A percentile compares a stretch with the other conserved stretches of the same genome.
These are phyloP conservation scores for Anastatica hierochuntica DNA, from an alignment of 345 rosid genomes.

Conservation along the genomic window DNA sequence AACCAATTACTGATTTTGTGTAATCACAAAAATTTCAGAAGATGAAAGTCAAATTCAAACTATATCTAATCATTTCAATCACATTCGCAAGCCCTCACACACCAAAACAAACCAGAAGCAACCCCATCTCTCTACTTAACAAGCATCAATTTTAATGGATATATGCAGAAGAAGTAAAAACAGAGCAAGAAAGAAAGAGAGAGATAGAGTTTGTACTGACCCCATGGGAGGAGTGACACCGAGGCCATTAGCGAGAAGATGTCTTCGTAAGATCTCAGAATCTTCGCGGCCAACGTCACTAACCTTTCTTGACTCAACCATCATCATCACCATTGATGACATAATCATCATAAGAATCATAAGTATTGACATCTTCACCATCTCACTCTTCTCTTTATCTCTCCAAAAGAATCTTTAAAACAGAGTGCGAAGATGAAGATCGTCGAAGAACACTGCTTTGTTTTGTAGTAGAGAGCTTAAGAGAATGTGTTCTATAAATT, in stretches of 20 bases:
- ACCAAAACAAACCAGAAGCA: too few species aligned
- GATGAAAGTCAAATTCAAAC: too few species aligned
- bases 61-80: too few species aligned
- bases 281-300: constrained; percentile 2
- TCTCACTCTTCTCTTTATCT: constrained; percentile 17
- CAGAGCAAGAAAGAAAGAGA: not conserved
- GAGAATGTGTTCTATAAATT: constrained; percentile 2
- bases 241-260: constrained; percentile 51
- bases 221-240: constrained; percentile 82
- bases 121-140: too few species aligned
- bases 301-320: constrained; percentile 13
- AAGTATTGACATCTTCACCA: not conserved
- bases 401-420: not conserved
- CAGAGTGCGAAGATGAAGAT: not conserved
- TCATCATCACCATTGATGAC: constrained; percentile 19
- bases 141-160: too few species aligned
- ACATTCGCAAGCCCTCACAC: too few species aligned
- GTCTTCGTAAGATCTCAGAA: constrained; percentile 28
- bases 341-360: not conserved
- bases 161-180: too few species aligned
- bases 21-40: too few species aligned
- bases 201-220: constrained; percentile 13
- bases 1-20: too few species aligned
- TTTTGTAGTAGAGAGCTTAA: not conserved
- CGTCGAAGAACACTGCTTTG: constrained; percentile 1